Conservation (phyloP, 345 rosid genomes). For the Gynandropsis gynandra region DNA sequence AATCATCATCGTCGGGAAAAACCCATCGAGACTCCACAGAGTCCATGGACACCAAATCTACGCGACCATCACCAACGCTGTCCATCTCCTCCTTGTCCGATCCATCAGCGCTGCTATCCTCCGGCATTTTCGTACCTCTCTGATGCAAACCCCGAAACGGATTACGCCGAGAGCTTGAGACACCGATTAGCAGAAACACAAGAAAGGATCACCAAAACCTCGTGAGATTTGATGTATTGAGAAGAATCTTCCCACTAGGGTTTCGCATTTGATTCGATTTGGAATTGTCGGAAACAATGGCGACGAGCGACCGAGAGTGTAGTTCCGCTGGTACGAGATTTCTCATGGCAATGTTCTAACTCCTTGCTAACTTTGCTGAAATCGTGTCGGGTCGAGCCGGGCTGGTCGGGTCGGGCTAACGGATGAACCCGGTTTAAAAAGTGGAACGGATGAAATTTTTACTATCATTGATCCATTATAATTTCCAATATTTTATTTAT, state of each 20-base stretch:
- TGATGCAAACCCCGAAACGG: constrained; percentile 13
- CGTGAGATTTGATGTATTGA: constrained; percentile 9
- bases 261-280: constrained; percentile 17
- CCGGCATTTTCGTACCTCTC: constrained; percentile 38
- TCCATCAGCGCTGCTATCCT: constrained; percentile 38
- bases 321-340: background rate
- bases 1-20: constrained; percentile 76
- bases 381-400: constrained; percentile 13
- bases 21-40: constrained; percentile 93
- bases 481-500: too few relatives aligned
- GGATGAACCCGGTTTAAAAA: background rate
- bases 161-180: constrained; percentile 11
- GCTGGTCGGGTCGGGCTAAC: background rate
- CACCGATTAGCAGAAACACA: constrained; percentile 1
- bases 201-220: background rate
- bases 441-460: constrained; percentile 27
- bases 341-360: constrained; percentile 20
- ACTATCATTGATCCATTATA: too few relatives aligned
- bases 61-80: constrained; percentile 30
- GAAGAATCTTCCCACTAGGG: constrained; percentile 10
- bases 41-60: constrained; percentile 54
- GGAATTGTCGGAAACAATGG: background rate
- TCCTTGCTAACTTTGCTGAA: constrained; percentile 23
- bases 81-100: constrained; percentile 42
- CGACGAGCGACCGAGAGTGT: too few relatives aligned